phyloP scores from a whole-genome alignment of 306 rosid species.

The Betula pendula region DNA sequence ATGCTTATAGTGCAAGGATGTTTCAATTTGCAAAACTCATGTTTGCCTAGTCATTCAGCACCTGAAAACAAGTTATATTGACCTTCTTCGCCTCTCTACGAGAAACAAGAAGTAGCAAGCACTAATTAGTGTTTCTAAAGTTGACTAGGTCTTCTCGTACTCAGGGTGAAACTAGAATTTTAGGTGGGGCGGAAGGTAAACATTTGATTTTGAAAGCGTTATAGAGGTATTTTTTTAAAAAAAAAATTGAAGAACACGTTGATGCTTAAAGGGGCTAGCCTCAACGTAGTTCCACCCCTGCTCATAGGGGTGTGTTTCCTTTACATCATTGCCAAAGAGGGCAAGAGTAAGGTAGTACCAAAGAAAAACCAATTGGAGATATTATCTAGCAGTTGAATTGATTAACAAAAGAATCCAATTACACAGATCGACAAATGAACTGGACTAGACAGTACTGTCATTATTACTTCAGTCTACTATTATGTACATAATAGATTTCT shows the following conservation, averaged over 20 bases:
- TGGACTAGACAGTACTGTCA: neutral
- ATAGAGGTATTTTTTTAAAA: too few relatives aligned
- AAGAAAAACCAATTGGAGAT: neutral
- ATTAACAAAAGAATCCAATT: neutral
- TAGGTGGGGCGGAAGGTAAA: too few relatives aligned
- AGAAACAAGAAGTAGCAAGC: neutral
- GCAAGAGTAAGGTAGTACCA: neutral
- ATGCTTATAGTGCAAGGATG: neutral
- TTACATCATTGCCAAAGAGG: neutral
- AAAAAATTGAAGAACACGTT: too few relatives aligned
- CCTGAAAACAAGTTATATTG: neutral
- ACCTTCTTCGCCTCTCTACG: neutral
- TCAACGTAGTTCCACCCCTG: too few relatives aligned
- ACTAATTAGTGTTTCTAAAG: neutral
- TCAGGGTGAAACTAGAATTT: too few relatives aligned
- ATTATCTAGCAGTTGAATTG: neutral
- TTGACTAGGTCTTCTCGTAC: neutral
- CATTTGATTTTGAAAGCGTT: too few relatives aligned
- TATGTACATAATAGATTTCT: conserved; percentile 15
- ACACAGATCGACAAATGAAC: neutral
- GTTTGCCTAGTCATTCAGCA: too few relatives aligned
- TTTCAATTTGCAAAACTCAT: too few relatives aligned
- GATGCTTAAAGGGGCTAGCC: too few relatives aligned
- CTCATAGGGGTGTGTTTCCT: neutral
- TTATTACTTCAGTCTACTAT: neutral